These are phyloP conservation scores for Fusarium newnesense DNA, from an alignment of 2,329 filamentous ascomycete species.

Conservation along the genomic window DNA sequence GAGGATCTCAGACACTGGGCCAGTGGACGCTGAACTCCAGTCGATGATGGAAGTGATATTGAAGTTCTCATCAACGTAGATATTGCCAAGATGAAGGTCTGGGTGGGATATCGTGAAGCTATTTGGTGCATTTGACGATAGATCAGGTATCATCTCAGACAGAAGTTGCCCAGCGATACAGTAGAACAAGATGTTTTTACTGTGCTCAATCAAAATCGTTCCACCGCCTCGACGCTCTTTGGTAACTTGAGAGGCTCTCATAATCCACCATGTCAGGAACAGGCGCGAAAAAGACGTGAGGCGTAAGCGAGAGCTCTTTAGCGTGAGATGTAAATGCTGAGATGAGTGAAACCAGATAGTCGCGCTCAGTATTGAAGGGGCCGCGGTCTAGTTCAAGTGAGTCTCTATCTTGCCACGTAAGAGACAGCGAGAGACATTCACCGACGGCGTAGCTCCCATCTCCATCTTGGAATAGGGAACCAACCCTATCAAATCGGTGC, in stretches of 20 bases:
- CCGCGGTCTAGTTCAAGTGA: background rate
- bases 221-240: background rate
- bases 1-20: background rate
- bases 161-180: background rate
- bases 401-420: background rate
- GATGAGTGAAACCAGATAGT: accelerated
- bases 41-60: background rate
- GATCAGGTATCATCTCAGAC: background rate
- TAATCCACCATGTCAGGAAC: background rate
- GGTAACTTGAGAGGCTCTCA: background rate
- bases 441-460: accelerated
- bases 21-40: background rate
- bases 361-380: accelerated
- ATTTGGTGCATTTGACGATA: accelerated
- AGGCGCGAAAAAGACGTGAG: background rate
- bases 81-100: background rate
- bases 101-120: background rate
- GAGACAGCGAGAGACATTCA: background rate
- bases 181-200: background rate
- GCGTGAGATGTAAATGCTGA: background rate
- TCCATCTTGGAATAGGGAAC: background rate
- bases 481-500: background rate
- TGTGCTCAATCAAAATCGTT: background rate
- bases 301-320: accelerated
- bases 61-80: background rate